phyloP scores from a whole-genome alignment of 1,284 basidiomycete genomes.

The Fistulinella cinereoalba region DNA sequence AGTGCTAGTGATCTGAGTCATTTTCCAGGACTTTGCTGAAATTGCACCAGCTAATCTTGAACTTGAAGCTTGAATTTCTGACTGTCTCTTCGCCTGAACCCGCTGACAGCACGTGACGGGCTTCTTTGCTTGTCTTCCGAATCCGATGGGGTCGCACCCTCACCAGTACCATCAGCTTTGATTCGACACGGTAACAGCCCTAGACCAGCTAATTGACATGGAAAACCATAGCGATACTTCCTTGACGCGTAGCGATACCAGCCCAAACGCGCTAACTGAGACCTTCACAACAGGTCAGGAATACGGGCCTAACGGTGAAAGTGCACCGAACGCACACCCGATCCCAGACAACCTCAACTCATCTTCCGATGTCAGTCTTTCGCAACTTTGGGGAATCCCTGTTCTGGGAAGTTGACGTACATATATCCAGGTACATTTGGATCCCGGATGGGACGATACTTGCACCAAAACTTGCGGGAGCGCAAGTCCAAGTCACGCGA shows the following conservation, averaged over 20 bases:
- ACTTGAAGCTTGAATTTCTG: too few species aligned
- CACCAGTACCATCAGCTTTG: too few species aligned
- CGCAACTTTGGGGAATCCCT: neutral
- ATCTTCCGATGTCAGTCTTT: conserved; percentile 7
- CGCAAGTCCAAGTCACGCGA: neutral
- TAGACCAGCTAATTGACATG: conserved; percentile 8
- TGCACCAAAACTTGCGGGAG: too few species aligned
- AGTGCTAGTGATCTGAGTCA: too few species aligned
- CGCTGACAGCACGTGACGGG: too few species aligned
- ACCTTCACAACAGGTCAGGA: neutral
- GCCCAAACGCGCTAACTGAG: neutral
- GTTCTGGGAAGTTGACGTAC: neutral
- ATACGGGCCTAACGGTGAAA: neutral
- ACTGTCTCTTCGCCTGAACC: too few species aligned
- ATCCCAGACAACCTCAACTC: neutral
- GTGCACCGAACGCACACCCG: neutral
- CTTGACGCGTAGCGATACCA: neutral
- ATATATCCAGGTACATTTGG: conserved; percentile 14
- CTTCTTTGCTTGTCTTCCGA: too few species aligned
- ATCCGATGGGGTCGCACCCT: too few species aligned
- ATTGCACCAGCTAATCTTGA: too few species aligned
- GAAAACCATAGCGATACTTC: neutral
- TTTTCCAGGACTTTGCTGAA: too few species aligned
- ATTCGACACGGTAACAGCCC: neutral
- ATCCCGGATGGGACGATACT: neutral